Percentiles rank a stretch among this genome's conserved stretches.
Evolutionary conservation across 2,329 filamentous ascomycete species (phyloP).

Genomic region (Colletotrichum tabaci): DNA sequence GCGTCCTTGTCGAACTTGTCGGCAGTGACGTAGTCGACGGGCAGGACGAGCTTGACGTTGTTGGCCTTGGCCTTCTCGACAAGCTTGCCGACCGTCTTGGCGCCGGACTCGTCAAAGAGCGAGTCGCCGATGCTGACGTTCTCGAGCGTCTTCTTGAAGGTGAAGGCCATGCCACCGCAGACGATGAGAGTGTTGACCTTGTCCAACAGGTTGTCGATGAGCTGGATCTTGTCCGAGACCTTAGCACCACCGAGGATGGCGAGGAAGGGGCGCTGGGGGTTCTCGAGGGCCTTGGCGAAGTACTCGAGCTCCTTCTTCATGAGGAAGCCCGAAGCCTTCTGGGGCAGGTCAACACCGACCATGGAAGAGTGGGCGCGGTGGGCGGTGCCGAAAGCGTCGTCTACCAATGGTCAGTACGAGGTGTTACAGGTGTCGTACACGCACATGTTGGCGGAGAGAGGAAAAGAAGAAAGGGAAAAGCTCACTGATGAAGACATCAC

Average conservation of each 20-base stretch:
- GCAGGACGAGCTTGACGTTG: constrained; percentile 94
- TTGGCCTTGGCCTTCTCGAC: constrained; percentile 97
- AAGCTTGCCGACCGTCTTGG: constrained; percentile 90
- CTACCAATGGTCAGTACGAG: constrained; percentile 60
- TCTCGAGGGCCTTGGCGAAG: constrained; percentile 97
- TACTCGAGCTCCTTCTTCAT: constrained; percentile 99
- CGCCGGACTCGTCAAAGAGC: constrained; percentile 93
- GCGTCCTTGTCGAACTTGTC: constrained; percentile 95
- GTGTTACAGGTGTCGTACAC: not conserved
- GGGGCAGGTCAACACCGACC: constrained; percentile 95
- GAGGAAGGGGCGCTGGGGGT: constrained; percentile 94
- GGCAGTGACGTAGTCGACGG: constrained; percentile 94
- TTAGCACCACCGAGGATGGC: constrained; percentile 98
- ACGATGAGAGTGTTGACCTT: constrained; percentile 98
- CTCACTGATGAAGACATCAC: constrained; percentile 96
- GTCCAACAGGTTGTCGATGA: constrained; percentile 98
- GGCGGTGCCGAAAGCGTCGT: constrained; percentile 98
- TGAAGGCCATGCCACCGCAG: constrained; percentile 99
- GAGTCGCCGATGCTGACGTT: constrained; percentile 90
- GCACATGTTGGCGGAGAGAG: too few species aligned
- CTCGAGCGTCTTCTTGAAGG: constrained; percentile 99
- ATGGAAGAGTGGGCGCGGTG: constrained; percentile 99
- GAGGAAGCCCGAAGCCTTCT: constrained; percentile 98
- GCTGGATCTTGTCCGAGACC: constrained; percentile 99
- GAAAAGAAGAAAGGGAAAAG: not conserved